Evolutionary conservation across 176 grass and related monocot species (phyloP).

Genomic region (Thalia dealbata): DNA sequence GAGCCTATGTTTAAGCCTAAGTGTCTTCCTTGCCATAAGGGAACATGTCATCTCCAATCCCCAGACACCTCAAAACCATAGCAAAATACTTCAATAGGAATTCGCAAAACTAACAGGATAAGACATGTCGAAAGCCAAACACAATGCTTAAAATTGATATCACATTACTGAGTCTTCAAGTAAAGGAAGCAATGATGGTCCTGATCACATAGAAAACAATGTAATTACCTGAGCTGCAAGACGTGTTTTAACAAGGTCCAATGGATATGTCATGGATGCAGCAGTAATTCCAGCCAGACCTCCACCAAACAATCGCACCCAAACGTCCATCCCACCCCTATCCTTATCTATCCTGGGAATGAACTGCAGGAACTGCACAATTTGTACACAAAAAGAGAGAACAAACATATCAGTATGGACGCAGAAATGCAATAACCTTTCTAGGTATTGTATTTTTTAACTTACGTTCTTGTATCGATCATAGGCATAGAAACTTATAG

Average conservation of each 20-base stretch:
- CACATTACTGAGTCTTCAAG: background rate
- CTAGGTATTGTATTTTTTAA: background rate
- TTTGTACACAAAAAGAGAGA: background rate
- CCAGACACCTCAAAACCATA: background rate
- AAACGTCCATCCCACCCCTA: constrained; percentile 58
- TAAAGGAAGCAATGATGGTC: background rate
- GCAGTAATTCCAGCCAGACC: constrained; percentile 95
- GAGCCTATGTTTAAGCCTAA: background rate
- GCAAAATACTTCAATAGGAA: background rate
- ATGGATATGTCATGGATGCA: constrained; percentile 77
- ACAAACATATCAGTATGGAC: constrained; percentile 1
- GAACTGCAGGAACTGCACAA: constrained; percentile 53
- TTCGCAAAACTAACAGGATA: background rate
- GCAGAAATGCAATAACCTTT: background rate
- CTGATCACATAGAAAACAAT: background rate
- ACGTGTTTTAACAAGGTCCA: constrained; percentile 82
- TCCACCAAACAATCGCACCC: constrained; percentile 61
- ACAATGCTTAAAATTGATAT: background rate
- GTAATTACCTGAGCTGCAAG: constrained; percentile 74
- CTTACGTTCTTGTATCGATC: constrained; percentile 85
- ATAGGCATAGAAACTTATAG: constrained; percentile 84
- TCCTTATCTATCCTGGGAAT: constrained; percentile 63
- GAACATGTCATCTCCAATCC: background rate
- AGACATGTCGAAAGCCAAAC: background rate
- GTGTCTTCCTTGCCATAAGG: background rate